phyloP scores from a whole-genome alignment of 306 rosid genomes.

The Lathyrus aphaca region DNA sequence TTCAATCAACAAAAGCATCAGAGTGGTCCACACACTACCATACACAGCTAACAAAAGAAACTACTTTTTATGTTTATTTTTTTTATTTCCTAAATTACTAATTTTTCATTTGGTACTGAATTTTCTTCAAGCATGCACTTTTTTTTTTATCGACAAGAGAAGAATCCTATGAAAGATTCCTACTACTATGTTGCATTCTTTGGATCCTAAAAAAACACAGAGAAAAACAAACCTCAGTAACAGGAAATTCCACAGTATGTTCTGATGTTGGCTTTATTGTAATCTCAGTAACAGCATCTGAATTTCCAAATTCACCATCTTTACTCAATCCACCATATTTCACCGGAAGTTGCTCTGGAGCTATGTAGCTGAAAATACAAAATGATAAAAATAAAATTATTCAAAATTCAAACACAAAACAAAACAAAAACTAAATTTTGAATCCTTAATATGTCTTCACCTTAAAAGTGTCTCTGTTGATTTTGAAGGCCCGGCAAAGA shows the following conservation, averaged over 20 bases:
- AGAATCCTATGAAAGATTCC: conserved; percentile 54
- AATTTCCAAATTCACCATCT: conserved; percentile 61
- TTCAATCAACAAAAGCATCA: conserved; percentile 13
- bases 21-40: conserved; percentile 32
- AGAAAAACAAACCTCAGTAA: conserved; percentile 59
- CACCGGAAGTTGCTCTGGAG: conserved; percentile 74
- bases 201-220: conserved; percentile 42
- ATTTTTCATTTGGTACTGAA: not conserved
- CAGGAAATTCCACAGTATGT: conserved; percentile 64
- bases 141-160: conserved; percentile 19
- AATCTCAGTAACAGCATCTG: conserved; percentile 64
- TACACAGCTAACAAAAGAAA: not conserved
- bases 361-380: conserved; percentile 58
- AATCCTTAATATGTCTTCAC: conserved; percentile 39
- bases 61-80: conserved; percentile 15
- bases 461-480: conserved; percentile 72
- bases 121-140: not conserved
- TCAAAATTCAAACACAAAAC: not conserved
- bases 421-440: conserved; percentile 24
- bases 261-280: conserved; percentile 62
- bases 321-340: conserved; percentile 82
- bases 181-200: conserved; percentile 31
- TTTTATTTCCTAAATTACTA: conserved; percentile 17
- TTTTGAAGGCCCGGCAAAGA: conserved; percentile 80
- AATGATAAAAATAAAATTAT: not conserved